These are phyloP conservation scores for Sclerotinia trifoliorum DNA, from an alignment of 2,329 filamentous ascomycete genomes.

Conservation along the genomic window DNA sequence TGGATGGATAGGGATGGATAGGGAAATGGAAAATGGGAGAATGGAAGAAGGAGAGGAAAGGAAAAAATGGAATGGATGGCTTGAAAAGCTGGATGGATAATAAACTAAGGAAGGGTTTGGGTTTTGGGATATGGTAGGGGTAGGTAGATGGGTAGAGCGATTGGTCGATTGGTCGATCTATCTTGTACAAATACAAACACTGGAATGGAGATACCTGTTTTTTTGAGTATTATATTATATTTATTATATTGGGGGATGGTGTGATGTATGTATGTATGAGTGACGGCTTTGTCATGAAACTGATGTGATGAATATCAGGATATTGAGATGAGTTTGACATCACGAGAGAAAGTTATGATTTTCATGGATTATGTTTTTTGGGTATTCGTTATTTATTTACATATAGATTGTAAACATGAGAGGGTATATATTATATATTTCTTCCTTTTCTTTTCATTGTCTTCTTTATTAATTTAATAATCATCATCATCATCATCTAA, in stretches of 20 bases:
- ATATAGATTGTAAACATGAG: background rate
- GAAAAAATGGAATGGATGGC: too few relatives aligned
- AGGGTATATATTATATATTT: conserved; percentile 2
- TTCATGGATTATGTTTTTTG: background rate
- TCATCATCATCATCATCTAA: conserved; percentile 17
- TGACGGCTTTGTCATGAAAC: background rate
- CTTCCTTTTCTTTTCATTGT: background rate
- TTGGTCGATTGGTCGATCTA: too few relatives aligned
- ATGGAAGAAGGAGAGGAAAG: too few relatives aligned
- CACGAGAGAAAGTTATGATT: too few relatives aligned
- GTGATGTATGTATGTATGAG: background rate
- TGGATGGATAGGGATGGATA: too few relatives aligned
- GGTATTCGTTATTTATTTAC: background rate
- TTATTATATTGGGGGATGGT: background rate
- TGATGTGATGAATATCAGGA: background rate
- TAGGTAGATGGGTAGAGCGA: too few relatives aligned
- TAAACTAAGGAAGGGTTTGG: too few relatives aligned
- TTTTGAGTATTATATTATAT: background rate
- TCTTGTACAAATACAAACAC: conserved; percentile 19
- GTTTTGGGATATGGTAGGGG: too few relatives aligned
- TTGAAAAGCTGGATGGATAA: too few relatives aligned
- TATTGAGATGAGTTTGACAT: too few relatives aligned
- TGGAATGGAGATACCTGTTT: conserved; percentile 16
- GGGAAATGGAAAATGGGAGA: too few relatives aligned
- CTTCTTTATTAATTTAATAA: background rate